Conservation (phyloP, 2,329 filamentous ascomycete species). For the Cladosporium sphaerospermum region DNA sequence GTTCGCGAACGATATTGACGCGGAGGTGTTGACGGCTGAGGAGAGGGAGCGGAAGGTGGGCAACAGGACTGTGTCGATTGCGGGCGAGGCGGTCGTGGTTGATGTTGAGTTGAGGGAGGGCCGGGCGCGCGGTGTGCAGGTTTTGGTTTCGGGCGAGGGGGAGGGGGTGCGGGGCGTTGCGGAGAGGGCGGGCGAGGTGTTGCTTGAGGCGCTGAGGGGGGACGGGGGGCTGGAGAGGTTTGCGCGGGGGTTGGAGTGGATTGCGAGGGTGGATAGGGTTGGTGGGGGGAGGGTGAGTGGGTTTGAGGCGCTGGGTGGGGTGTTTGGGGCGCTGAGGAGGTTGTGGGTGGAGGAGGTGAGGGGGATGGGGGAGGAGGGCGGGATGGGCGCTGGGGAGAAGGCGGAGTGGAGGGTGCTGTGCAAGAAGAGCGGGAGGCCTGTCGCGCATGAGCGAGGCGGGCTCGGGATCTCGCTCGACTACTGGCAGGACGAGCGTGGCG, state of each 20-base stretch:
- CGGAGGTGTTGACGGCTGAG: conserved; percentile 13
- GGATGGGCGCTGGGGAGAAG: not conserved
- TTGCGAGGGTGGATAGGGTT: conserved; percentile 65
- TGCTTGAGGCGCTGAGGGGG: conserved; percentile 59
- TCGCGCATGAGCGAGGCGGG: conserved; percentile 61
- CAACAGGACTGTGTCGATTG: conserved; percentile 31
- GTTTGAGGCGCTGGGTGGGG: conserved; percentile 67
- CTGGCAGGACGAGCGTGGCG: conserved; percentile 44
- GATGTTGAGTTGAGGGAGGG: conserved; percentile 28
- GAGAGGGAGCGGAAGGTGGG: conserved; percentile 22
- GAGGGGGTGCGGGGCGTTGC: conserved; percentile 55
- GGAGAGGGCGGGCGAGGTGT: conserved; percentile 57
- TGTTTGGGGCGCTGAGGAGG: conserved; percentile 63
- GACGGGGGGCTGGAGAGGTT: conserved; percentile 59
- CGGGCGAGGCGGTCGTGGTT: conserved; percentile 31
- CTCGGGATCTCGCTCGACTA: conserved; percentile 71
- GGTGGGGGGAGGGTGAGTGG: conserved; percentile 66
- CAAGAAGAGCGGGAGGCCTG: conserved; percentile 61
- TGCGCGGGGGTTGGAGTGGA: conserved; percentile 61
- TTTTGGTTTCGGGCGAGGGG: conserved; percentile 46
- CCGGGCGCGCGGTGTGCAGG: conserved; percentile 47
- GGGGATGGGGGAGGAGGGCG: not conserved
- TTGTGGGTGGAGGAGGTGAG: conserved; percentile 61
- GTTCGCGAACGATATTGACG: conserved; percentile 43
- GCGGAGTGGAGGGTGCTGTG: conserved; percentile 57